phyloP scores from a whole-genome alignment of 306 rosid genomes.

The Carpinus viminea region DNA sequence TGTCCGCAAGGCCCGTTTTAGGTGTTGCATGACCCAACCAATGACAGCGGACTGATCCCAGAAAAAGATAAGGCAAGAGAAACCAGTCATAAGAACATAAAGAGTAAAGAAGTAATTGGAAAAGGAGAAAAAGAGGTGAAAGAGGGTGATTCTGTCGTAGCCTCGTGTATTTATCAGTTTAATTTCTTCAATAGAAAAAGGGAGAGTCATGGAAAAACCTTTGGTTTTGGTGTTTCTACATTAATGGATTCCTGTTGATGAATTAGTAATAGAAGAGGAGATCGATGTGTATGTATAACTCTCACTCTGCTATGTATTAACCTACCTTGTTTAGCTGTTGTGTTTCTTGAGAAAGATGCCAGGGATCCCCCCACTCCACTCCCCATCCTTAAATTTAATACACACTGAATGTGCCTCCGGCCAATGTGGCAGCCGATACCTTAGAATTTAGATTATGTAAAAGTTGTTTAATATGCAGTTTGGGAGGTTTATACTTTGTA shows the following conservation, averaged over 20 bases:
- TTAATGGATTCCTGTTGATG: constrained; percentile 50
- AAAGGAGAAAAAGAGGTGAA: constrained; percentile 35
- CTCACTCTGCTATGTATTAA: constrained; percentile 8
- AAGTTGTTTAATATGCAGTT: too few species aligned
- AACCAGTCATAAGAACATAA: constrained; percentile 38
- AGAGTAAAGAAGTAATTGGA: constrained; percentile 30
- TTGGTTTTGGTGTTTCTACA: constrained; percentile 46
- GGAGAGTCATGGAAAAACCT: background rate
- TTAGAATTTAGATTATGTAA: too few species aligned
- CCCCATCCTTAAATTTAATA: too few species aligned
- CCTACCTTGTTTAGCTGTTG: constrained; percentile 10
- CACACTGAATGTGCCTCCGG: too few species aligned
- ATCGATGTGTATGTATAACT: constrained; percentile 54
- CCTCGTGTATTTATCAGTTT: constrained; percentile 65
- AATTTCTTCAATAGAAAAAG: constrained; percentile 30
- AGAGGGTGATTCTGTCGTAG: constrained; percentile 46
- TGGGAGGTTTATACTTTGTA: too few species aligned
- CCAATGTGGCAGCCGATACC: too few species aligned
- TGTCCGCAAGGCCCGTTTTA: constrained; percentile 91
- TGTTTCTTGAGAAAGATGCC: background rate
- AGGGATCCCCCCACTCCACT: too few species aligned
- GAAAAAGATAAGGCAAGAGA: constrained; percentile 30
- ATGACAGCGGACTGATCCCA: constrained; percentile 79
- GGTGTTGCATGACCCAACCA: constrained; percentile 93
- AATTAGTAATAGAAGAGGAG: constrained; percentile 49